Base-by-base conservation (phyloP, 345 rosid genomes). In the Citrus glauca region DNA sequence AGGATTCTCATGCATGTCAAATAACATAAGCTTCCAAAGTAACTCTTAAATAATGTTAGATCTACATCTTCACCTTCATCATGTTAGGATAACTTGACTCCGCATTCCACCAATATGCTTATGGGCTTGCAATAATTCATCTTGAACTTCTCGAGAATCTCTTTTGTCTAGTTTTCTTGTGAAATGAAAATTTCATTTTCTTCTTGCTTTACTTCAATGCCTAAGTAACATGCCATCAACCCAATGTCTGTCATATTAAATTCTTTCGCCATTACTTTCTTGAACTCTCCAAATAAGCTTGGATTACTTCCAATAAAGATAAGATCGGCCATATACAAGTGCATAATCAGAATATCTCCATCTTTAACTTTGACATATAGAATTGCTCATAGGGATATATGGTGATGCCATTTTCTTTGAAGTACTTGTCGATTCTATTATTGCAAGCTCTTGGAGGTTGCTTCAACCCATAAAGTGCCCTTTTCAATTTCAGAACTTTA, bases 91-190 rank as follows among this genome's bases (percentile, higher is more conserved):
- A 65, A 14, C 22, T 30, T 48, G 62, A n/a, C 10, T 22, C 27
- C 14, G 2, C 30, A 50, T 28, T 42, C 33, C 9, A 76, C 16
- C 4, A 30, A 2, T 69, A 38, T 35, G 38, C 38, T 35, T 35
- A 1, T 35, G 7, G 38, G 38, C 38, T 35, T 35, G 20, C 22
- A 69, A 59, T 57, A 0, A 14, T 33, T 55, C 68, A 77, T 57
- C 33, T 69, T 69, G 42, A 77, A 69, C 57, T 60, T 77, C 33
- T 77, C 38, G 7, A 70, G 53, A 5, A 69, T 28, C 65, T 77
- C 60, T 8, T 59, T 59, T 7, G 40, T 56, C 37, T 56, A 68
- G 9, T 37, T 59, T 70, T 56, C 55, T 57, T 77, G 38, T 33
- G 42, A 22, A 5, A 77, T 70, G 16, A 77, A 60, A 25, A 69